A percentile compares a stretch with the other conserved stretches of the same genome.
Conservation (phyloP, 352 stramenopile genomes). For the Phytopythium delawarense region DNA sequence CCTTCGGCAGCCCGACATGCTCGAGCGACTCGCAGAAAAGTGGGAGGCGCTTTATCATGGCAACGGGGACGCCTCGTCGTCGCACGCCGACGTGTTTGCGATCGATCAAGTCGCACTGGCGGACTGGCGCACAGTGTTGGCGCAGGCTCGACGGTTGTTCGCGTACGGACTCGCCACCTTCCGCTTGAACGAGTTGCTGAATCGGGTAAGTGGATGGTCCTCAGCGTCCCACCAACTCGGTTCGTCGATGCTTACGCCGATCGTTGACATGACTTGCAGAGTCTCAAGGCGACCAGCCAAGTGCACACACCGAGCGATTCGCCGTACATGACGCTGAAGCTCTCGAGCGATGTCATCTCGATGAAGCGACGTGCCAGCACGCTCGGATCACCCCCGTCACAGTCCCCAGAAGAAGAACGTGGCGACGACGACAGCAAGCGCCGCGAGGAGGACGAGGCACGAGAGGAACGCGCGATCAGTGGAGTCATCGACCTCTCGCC, state of each 20-base stretch:
- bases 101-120: slow-evolving; percentile 56
- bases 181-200: slow-evolving; percentile 54
- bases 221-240: too few species aligned
- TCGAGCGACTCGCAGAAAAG: slow-evolving; percentile 42
- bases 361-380: slow-evolving; percentile 50
- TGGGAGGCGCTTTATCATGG: slow-evolving; percentile 51
- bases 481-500: slow-evolving; percentile 25
- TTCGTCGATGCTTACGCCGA: not conserved
- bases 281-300: slow-evolving; percentile 16
- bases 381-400: slow-evolving; percentile 20
- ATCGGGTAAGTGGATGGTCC: slow-evolving; percentile 8
- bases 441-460: slow-evolving; percentile 19
- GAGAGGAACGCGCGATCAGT: slow-evolving; percentile 1
- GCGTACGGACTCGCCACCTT: slow-evolving; percentile 54
- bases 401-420: slow-evolving; percentile 1
- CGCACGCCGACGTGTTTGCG: slow-evolving; percentile 31
- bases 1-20: slow-evolving; percentile 25
- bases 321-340: slow-evolving; percentile 39
- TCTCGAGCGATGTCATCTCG: slow-evolving; percentile 45
- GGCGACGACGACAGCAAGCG: slow-evolving; percentile 4
- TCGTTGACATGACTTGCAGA: not conserved
- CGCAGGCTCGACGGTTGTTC: slow-evolving; percentile 38
- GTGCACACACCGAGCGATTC: not conserved
- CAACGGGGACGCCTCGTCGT: slow-evolving; percentile 9
- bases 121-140: slow-evolving; percentile 45